Evolutionary conservation across 352 stramenopile species (phyloP).

Genomic region (Pythium utonaiense): DNA sequence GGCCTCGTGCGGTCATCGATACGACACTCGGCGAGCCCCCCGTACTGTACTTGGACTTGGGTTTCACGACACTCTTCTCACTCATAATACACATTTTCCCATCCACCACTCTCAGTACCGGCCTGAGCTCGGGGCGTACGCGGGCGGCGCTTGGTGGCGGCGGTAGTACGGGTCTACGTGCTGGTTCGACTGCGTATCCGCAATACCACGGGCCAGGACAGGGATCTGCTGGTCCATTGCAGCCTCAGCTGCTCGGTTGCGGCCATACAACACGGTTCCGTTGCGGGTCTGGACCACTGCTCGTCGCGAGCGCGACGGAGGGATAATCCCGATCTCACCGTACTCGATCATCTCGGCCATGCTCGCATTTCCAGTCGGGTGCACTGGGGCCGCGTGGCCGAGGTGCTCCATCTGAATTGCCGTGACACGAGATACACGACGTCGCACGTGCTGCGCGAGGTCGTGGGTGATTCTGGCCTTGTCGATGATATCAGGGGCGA

Average conservation of each 20-base stretch:
- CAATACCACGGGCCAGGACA: slow-evolving; percentile 14
- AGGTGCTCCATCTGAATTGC: slow-evolving; percentile 53
- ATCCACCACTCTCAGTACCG: slow-evolving; percentile 4
- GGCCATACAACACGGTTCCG: slow-evolving; percentile 20
- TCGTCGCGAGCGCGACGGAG: slow-evolving; percentile 16
- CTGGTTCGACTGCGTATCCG: slow-evolving; percentile 19
- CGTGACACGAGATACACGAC: slow-evolving; percentile 56
- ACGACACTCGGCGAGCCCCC: neutral
- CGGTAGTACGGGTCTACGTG: slow-evolving; percentile 9
- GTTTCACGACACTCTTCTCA: slow-evolving; percentile 6
- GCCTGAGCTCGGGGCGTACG: neutral
- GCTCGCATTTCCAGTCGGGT: neutral
- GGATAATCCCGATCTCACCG: slow-evolving; percentile 21
- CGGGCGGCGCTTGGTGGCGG: slow-evolving; percentile 6
- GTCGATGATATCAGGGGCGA: slow-evolving; percentile 58
- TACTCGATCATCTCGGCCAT: slow-evolving; percentile 11
- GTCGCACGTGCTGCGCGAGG: slow-evolving; percentile 64
- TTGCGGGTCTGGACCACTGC: slow-evolving; percentile 23
- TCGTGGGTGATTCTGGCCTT: slow-evolving; percentile 57
- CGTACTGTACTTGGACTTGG: slow-evolving; percentile 1
- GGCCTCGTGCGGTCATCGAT: neutral
- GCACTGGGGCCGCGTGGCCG: slow-evolving; percentile 3
- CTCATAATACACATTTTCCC: slow-evolving; percentile 13
- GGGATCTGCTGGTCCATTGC: slow-evolving; percentile 23
- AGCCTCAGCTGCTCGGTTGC: slow-evolving; percentile 3